Evolutionary conservation across 768 basidiomycete genomes (phyloP).

Genomic region (Serendipita vermifera): DNA sequence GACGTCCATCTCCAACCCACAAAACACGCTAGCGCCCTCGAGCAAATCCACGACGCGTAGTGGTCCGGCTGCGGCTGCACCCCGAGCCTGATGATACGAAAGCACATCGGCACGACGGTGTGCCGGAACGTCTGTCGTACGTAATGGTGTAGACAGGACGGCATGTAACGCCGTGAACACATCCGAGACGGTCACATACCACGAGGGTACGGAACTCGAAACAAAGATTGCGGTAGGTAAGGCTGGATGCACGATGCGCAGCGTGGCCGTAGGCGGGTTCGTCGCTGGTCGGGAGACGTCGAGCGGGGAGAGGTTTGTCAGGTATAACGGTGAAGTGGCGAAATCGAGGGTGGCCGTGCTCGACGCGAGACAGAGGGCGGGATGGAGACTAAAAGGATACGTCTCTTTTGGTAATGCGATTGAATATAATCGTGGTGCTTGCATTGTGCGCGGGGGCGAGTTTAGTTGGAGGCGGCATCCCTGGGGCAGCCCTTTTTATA

Average conservation of each 20-base stretch:
- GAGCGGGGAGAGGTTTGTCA: neutral
- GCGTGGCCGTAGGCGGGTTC: neutral
- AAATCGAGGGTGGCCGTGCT: neutral
- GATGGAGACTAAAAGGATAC: neutral
- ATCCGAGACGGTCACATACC: neutral
- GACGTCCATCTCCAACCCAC: neutral
- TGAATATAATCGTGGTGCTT: neutral
- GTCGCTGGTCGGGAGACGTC: slow-evolving; percentile 3
- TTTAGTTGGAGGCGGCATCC: too few species aligned
- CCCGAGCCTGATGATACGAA: neutral
- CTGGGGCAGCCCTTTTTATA: too few species aligned
- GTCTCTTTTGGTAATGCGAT: slow-evolving; percentile 1
- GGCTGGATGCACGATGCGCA: slow-evolving; percentile 1
- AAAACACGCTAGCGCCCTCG: neutral
- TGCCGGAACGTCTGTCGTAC: neutral
- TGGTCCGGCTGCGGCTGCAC: neutral
- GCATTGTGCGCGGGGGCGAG: too few species aligned
- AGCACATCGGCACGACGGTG: neutral
- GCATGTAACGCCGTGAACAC: neutral
- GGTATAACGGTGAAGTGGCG: neutral
- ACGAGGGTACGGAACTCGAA: neutral
- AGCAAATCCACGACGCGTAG: neutral
- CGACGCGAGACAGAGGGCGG: neutral
- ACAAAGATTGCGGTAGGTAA: neutral
- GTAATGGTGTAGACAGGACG: neutral